Evolutionary conservation across 2,329 filamentous ascomycete genomes (phyloP), one percentile per base, ranked within the genome.

Genomic region (Fusarium metavorans): DNA sequence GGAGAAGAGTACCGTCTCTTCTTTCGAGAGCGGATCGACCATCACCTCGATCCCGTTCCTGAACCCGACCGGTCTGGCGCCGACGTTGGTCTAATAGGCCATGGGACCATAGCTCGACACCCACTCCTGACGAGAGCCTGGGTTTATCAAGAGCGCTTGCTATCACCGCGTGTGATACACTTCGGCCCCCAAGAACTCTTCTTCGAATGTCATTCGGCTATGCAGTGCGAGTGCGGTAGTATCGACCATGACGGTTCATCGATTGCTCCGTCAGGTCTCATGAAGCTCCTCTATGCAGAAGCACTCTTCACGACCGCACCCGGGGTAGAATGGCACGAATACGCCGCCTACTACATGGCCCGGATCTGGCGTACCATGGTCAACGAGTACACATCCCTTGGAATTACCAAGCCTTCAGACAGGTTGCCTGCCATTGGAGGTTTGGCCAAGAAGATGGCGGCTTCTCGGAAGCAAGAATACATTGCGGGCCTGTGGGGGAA

Each of bases 131-230:
- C 62, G 6, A 54, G 78, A 20, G 77, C 68, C 1, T 80, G 78
- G 77, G 68, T 71, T 1, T 71, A 77, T 27, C 78, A 80, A 34
- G 78, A 80, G 41, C 73, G 78, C 4, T 52, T 77, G 2, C 64
- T 80, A 5, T 72, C 78, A 0, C 69, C 75, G 4, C 64, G 78
- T 4, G 56, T 77, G 1, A 30, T 80, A 8, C 76, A 79, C 58
- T 80, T 78, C 20, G 69, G 61, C 1, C 61, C 63, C 4, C 45
- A 70, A 16, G 73, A 78, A 60, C n/a, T 74, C 2, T 56, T 76
- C 25, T 71, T 72, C 8, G 71, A 77, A 37, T 77, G 75, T 37
- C 48, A 64, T 11, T 32, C 59, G 16, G 43, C 32, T 9, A 59
- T 59, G 16, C 59, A 61, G 14, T 78, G 74, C 41, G 74, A 79